Evolutionary conservation across 2,329 filamentous ascomycete species (phyloP).

Genomic region (Alternaria ethzedia): DNA sequence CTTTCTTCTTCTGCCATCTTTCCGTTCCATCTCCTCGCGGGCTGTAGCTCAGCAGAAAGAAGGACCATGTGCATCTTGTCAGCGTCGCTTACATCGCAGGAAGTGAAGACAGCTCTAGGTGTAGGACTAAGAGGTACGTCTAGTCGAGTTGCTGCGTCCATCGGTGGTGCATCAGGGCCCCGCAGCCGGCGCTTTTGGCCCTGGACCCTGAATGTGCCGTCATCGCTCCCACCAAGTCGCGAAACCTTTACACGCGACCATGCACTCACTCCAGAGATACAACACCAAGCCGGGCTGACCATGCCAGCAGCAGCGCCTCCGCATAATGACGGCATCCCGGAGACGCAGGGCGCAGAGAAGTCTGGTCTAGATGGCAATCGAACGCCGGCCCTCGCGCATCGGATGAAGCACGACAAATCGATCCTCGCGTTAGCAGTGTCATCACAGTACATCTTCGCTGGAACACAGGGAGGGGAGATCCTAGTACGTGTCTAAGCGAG

Average conservation of each 20-base stretch:
- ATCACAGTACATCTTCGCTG: conserved; percentile 83
- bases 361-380: conserved; percentile 6
- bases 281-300: conserved; percentile 32
- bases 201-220: conserved; percentile 29
- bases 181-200: conserved; percentile 10
- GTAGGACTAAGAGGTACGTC: conserved; percentile 25
- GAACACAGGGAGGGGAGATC: conserved; percentile 92
- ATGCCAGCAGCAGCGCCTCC: conserved; percentile 32
- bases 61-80: conserved; percentile 39
- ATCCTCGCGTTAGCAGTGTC: conserved; percentile 85
- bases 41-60: conserved; percentile 35
- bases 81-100: conserved; percentile 34
- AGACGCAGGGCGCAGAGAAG: conserved; percentile 20
- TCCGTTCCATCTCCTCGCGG: conserved; percentile 34
- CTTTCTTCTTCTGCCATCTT: conserved; percentile 14
- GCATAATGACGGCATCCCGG: conserved; percentile 32
- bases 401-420: conserved; percentile 76
- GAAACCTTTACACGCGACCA: conserved; percentile 30
- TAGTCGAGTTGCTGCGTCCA: background rate
- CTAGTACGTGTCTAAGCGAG: conserved; percentile 58
- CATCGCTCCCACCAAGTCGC: conserved; percentile 24
- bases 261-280: conserved; percentile 17
- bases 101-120: conserved; percentile 16
- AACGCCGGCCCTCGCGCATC: conserved; percentile 72
- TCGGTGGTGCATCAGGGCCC: conserved; percentile 6